Base-by-base conservation (phyloP, 176 grass and related monocot species). In the Cenchrus fungigraminus region DNA sequence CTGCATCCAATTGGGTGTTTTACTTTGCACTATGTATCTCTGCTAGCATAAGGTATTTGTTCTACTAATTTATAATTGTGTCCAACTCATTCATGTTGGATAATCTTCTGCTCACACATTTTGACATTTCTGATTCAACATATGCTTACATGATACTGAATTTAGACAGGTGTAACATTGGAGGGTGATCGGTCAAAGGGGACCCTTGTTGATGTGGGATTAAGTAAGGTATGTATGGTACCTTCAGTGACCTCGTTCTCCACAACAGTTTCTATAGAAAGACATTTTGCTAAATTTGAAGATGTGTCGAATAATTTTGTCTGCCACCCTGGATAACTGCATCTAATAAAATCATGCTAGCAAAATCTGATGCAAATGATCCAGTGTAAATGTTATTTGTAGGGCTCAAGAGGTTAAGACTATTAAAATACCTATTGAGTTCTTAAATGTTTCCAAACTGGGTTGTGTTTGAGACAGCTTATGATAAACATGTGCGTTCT, bases 181-280 rank as follows among this genome's bases (percentile, higher is more conserved):
- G 89, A 93, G 34, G 86, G 84, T 42, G 91, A 95, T 87, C 60
- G 50, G 64, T 92, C 93, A 79, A 87, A 92, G n/a, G 91, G 96
- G 5, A 95, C 91, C 55, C 85, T 44, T 83, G 93, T 98, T 83
- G 96, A 98, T 84, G 93, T 98, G n/a, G 96, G 96, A 42, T 91
- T 98, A 84, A 98, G 66, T 58, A 95, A 98, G 93, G 96, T 98
- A 79, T 89, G 74, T 64, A 83, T 84, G 12, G 31, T 40, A 66
- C 64, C 63, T 65, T 25, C 46, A 76, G 37, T 71, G 12, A 17
- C 46, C 49, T 68, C 72, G 8, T 79, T 82, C 52, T 72, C 49
- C 3, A 9, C 13, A 28, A 61, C 22, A 82, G 34, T 60, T 79
- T 55, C 15, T 90, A 29, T 11, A 40, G 17, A n/a, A 79, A 69